Conservation (phyloP, 2,329 filamentous ascomycete genomes). For the Mariannaea elegans region DNA sequence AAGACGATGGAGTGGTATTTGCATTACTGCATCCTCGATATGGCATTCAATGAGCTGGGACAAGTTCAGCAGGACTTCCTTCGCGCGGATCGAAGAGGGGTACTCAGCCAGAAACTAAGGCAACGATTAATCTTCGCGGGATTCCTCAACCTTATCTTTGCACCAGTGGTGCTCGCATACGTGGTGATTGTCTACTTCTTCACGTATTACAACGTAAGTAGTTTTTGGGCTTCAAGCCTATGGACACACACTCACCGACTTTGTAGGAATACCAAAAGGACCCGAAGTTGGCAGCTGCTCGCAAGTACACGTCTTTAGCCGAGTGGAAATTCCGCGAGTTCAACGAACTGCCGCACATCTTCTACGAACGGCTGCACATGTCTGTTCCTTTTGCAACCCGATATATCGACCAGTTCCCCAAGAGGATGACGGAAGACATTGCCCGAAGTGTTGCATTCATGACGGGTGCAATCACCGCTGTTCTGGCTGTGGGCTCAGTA, state of each 20-base stretch:
- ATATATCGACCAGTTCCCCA: constrained; percentile 96
- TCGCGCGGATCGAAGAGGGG: constrained; percentile 80
- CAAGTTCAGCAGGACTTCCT: constrained; percentile 89
- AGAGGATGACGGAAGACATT: constrained; percentile 88
- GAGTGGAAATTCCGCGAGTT: constrained; percentile 99
- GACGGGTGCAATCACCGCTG: constrained; percentile 83
- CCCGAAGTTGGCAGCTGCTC: constrained; percentile 79
- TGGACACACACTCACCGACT: constrained; percentile 6
- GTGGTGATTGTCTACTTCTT: constrained; percentile 91
- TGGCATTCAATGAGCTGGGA: constrained; percentile 89
- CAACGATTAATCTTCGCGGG: constrained; percentile 84
- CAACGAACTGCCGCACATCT: constrained; percentile 94
- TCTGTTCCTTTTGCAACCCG: constrained; percentile 92
- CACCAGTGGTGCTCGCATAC: constrained; percentile 87
- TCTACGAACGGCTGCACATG: constrained; percentile 89
- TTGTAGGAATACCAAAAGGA: constrained; percentile 91
- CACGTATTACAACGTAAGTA: constrained; percentile 85
- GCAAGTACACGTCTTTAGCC: constrained; percentile 90
- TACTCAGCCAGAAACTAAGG: constrained; percentile 80
- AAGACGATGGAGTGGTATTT: constrained; percentile 92
- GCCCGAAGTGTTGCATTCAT: constrained; percentile 89
- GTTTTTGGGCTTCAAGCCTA: not conserved
- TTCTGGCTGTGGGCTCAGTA: constrained; percentile 85
- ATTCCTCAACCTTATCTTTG: constrained; percentile 84
- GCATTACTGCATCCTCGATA: constrained; percentile 88